A percentile compares a stretch with the other conserved stretches of the same genome.
phyloP scores from a whole-genome alignment of 1,284 basidiomycete species.

The Microbotryum lychnidis-dioicae region DNA sequence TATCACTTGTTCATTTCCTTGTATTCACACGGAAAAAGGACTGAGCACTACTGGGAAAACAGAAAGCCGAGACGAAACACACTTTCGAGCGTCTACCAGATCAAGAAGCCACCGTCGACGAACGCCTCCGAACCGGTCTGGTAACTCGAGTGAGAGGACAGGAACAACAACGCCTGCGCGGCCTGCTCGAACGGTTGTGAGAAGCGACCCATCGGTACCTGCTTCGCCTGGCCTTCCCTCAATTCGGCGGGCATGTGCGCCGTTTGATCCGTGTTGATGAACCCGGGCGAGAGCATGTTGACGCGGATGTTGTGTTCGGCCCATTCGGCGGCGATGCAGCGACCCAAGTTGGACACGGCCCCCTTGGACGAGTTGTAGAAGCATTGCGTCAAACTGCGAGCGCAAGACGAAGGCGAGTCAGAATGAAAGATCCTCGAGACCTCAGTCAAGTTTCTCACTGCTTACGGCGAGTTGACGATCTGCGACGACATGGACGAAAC shows the following conservation, averaged over 20 bases:
- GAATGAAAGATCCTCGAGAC: background rate
- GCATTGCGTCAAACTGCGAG: slow-evolving; percentile 5
- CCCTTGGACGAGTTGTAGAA: slow-evolving; percentile 40
- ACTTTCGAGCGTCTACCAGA: background rate
- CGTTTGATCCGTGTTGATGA: slow-evolving; percentile 44
- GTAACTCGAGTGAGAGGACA: slow-evolving; percentile 45
- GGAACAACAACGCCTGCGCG: slow-evolving; percentile 45
- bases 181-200: slow-evolving; percentile 47
- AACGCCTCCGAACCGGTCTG: slow-evolving; percentile 46
- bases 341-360: slow-evolving; percentile 52
- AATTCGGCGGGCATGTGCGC: slow-evolving; percentile 29
- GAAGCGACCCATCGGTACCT: slow-evolving; percentile 45
- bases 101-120: slow-evolving; percentile 44
- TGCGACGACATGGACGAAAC: slow-evolving; percentile 49
- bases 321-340: slow-evolving; percentile 58
- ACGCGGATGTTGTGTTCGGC: slow-evolving; percentile 49
- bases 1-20: too few species aligned
- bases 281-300: slow-evolving; percentile 46
- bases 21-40: too few species aligned
- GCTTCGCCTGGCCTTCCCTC: slow-evolving; percentile 29
- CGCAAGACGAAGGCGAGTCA: background rate
- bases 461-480: slow-evolving; percentile 46
- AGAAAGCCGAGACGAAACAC: background rate
- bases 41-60: too few species aligned
- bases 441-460: too few species aligned